phyloP scores from a whole-genome alignment of 116 monocot genomes.

The Phalaenopsis hybrid region DNA sequence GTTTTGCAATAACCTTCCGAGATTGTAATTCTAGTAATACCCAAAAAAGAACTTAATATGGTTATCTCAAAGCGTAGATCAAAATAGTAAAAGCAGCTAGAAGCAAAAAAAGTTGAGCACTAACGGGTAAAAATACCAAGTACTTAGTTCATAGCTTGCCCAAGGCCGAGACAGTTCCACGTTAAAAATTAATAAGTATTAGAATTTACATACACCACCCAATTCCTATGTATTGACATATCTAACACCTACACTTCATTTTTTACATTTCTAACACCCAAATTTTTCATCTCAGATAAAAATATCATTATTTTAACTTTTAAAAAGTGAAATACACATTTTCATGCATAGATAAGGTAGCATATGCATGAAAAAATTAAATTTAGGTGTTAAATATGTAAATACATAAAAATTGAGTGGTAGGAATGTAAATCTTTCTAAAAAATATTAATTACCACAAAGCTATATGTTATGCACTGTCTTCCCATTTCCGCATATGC shows the following conservation, averaged over 20 bases:
- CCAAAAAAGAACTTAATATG: neutral
- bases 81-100: neutral
- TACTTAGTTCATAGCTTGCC: neutral
- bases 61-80: neutral
- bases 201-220: too few relatives aligned
- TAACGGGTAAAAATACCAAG: neutral
- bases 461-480: neutral
- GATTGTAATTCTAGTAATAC: neutral
- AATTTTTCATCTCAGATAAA: too few relatives aligned
- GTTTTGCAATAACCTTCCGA: neutral
- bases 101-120: neutral
- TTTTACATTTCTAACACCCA: too few relatives aligned
- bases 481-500: constrained; percentile 53
- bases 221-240: too few relatives aligned
- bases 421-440: too few relatives aligned
- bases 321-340: too few relatives aligned
- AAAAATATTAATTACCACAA: neutral
- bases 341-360: too few relatives aligned
- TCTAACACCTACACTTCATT: too few relatives aligned
- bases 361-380: too few relatives aligned
- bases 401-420: too few relatives aligned
- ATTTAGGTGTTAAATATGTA: too few relatives aligned
- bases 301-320: too few relatives aligned
- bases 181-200: neutral
- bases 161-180: neutral